phyloP scores from a whole-genome alignment of 331 rosid genomes.

The Spiraea crenata region DNA sequence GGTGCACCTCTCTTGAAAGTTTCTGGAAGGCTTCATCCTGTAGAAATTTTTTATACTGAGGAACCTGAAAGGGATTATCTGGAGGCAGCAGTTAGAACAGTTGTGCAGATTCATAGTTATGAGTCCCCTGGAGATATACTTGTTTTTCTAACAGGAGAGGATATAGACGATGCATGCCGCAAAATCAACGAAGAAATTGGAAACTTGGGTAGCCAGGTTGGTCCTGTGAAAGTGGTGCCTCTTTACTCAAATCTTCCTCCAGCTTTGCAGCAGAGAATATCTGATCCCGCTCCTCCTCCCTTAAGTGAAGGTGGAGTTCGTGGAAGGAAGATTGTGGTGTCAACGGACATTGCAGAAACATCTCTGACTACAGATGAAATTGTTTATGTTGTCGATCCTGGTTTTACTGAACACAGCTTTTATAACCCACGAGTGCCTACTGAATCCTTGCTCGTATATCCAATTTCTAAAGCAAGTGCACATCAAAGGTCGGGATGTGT shows the following conservation, averaged over 20 bases:
- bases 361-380: conserved; percentile 96
- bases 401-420: conserved; percentile 85
- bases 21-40: conserved; percentile 99
- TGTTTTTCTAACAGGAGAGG: conserved; percentile 94
- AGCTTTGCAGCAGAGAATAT: conserved; percentile 93
- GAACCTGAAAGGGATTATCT: conserved; percentile 94
- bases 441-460: conserved; percentile 92
- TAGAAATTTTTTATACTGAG: conserved; percentile 90
- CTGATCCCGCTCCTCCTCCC: conserved; percentile 90
- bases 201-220: conserved; percentile 90
- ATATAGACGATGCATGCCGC: conserved; percentile 98
- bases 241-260: conserved; percentile 97
- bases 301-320: conserved; percentile 75
- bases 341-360: conserved; percentile 97
- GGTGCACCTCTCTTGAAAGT: conserved; percentile 98
- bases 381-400: conserved; percentile 97
- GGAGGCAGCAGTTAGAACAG: conserved; percentile 94
- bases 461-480: conserved; percentile 95
- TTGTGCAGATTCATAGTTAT: conserved; percentile 89
- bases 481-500: conserved; percentile 99
- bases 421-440: conserved; percentile 93
- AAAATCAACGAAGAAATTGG: conserved; percentile 69
- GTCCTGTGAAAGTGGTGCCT: conserved; percentile 92
- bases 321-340: conserved; percentile 97
- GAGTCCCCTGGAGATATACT: conserved; percentile 93